phyloP scores from a whole-genome alignment of 1,284 basidiomycete species.

The Tilletia setariae region DNA sequence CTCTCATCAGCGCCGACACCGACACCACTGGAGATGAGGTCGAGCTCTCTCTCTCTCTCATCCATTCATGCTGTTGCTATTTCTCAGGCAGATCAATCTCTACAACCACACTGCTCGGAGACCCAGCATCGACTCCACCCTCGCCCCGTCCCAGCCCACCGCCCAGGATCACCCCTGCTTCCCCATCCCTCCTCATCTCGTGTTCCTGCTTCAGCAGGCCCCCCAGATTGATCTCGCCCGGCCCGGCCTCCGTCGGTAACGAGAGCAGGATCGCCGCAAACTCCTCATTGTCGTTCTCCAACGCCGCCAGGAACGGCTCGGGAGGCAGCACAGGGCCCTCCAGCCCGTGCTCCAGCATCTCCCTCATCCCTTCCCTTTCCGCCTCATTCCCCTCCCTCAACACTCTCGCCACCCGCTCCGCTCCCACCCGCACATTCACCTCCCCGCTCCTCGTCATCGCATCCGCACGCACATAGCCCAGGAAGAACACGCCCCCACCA shows the following conservation, averaged over 20 bases:
- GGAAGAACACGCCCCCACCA: slow-evolving; percentile 4
- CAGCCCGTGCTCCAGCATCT: not conserved
- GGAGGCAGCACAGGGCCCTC: not conserved
- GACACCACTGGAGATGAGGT: too few species aligned
- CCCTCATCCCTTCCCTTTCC: not conserved
- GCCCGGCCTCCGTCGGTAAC: not conserved
- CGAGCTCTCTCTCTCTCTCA: too few species aligned
- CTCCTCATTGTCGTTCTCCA: slow-evolving; percentile 8
- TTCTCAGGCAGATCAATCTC: slow-evolving; percentile 13
- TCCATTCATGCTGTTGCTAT: too few species aligned
- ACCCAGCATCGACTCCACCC: not conserved
- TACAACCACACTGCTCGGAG: slow-evolving; percentile 10
- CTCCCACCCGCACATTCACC: not conserved
- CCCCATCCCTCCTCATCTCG: not conserved
- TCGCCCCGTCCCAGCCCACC: too few species aligned
- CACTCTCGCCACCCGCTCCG: not conserved
- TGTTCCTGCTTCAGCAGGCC: not conserved
- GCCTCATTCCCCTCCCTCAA: not conserved
- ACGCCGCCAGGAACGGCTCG: slow-evolving; percentile 1
- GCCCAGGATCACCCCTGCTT: too few species aligned
- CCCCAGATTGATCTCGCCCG: slow-evolving; percentile 1
- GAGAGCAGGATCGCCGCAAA: not conserved
- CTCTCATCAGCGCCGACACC: too few species aligned
- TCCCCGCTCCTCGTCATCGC: not conserved
- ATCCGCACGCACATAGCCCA: not conserved